These are phyloP conservation scores for Saturnispora sekii DNA, from an alignment of 805 yeast genomes.

Conservation along the genomic window DNA sequence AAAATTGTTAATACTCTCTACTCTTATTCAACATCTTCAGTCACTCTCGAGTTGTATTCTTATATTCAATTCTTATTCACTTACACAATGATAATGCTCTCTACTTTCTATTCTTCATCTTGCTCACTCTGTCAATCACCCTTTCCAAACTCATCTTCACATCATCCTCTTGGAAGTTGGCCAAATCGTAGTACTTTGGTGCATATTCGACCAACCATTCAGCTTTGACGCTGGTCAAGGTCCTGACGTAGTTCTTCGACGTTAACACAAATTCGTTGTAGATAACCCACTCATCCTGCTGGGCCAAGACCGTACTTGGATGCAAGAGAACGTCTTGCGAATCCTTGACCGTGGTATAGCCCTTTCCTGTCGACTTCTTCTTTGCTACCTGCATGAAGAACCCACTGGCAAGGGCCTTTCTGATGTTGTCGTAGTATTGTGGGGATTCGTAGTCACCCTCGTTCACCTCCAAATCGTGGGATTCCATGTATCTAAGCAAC, in stretches of 20 bases:
- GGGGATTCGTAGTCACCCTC: constrained; percentile 60
- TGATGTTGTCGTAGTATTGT: constrained; percentile 62
- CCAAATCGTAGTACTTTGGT: constrained; percentile 58
- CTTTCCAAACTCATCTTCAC: constrained; percentile 61
- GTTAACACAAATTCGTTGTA: constrained; percentile 95
- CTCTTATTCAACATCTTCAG: background rate
- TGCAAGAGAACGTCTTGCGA: constrained; percentile 93
- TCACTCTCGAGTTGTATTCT: no score
- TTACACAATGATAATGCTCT: background rate
- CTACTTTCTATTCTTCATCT: constrained; percentile 22
- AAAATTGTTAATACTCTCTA: background rate
- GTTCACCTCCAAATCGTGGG: constrained; percentile 62
- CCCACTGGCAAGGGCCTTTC: constrained; percentile 84
- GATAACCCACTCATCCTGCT: constrained; percentile 85
- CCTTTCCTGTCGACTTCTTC: constrained; percentile 70
- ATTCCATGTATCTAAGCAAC: constrained; percentile 72
- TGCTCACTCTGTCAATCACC: constrained; percentile 39
- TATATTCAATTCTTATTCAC: no score
- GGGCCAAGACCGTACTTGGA: constrained; percentile 86
- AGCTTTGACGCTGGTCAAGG: constrained; percentile 83
- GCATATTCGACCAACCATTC: constrained; percentile 86
- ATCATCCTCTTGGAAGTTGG: constrained; percentile 59
- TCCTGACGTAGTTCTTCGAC: constrained; percentile 85
- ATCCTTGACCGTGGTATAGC: constrained; percentile 88
- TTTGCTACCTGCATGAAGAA: constrained; percentile 98